Conservation (phyloP, 169 alveolate species). For the Plasmodium vivax region DNA sequence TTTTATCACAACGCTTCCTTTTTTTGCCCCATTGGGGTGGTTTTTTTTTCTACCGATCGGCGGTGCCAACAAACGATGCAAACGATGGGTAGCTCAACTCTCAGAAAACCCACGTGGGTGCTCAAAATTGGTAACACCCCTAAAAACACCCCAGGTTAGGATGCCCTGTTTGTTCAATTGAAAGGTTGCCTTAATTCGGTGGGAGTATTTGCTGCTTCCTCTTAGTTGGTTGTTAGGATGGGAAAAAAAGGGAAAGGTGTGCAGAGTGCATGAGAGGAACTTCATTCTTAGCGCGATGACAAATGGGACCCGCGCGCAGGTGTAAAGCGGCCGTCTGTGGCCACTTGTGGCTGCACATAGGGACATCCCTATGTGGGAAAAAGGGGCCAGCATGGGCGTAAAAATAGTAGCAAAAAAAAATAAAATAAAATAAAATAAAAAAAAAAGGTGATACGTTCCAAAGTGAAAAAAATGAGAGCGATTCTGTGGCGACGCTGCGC, state of each 20-base stretch:
- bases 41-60: neutral
- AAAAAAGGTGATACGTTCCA: neutral
- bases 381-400: neutral
- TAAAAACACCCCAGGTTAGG: neutral
- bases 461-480: neutral
- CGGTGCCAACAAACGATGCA: neutral
- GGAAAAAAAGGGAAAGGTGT: neutral
- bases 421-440: neutral
- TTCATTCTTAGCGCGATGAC: neutral
- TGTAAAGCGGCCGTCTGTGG: neutral
- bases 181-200: neutral
- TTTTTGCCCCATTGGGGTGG: no score
- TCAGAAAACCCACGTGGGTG: neutral
- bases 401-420: neutral
- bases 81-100: neutral
- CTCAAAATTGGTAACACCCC: neutral
- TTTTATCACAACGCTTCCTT: neutral
- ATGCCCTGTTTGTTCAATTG: neutral
- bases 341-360: neutral
- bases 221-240: neutral
- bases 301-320: neutral
- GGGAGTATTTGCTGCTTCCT: neutral
- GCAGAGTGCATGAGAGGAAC: neutral
- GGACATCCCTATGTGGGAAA: neutral
- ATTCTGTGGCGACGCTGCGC: neutral